Base-by-base conservation (phyloP, 2,329 filamentous ascomycete species). In the Monilinia polystroma region DNA sequence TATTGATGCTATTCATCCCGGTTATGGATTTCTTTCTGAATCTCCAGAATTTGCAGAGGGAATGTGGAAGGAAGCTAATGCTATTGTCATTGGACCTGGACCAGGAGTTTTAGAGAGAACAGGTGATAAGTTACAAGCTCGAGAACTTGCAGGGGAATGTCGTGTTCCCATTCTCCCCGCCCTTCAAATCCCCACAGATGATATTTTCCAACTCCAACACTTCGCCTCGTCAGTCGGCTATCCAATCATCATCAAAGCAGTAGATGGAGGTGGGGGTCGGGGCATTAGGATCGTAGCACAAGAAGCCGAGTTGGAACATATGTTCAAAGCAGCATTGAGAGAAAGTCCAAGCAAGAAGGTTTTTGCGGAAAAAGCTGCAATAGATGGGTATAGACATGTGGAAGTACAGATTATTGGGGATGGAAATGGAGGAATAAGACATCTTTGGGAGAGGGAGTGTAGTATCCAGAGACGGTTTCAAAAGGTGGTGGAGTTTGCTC, bases 141-240 rank as follows among this genome's bases (percentile, higher is more conserved):
- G 91, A 72, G 88, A 90, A 70, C 90, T 91, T 83, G 87, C 82
- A 29, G 82, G 84, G 32, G 87, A 73, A 35, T 74, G 88, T 49
- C 84, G 85, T 4, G 88, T 91, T 1, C 88, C 87, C n/a, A 90
- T 89, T 67, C 87, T 91, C 60, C 88, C 88, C 1, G 89, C 89
- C 16, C 89, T 91, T 69, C 86, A 89, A 73, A 87, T 86, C 47
- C 76, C 80, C 1, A 87, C 89, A 54, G 87, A 89, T 77, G 83
- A 88, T 20, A 68, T 86, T 68, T 76, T 79, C 3, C 85, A 90
- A 72, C 87, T 90, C 3, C 80, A 84, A 63, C 82, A 83, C 66
- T 78, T 77, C 16, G 77, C 77, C 5, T 54, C 47, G 10, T 56
- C 62, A 12, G 74, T 80, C 0, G 79, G 79, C 0, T 80, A 78